Evolutionary conservation across 2,329 filamentous ascomycete genomes (phyloP), one percentile per base, ranked within the genome.

Genomic region (Leptographium procerum): DNA sequence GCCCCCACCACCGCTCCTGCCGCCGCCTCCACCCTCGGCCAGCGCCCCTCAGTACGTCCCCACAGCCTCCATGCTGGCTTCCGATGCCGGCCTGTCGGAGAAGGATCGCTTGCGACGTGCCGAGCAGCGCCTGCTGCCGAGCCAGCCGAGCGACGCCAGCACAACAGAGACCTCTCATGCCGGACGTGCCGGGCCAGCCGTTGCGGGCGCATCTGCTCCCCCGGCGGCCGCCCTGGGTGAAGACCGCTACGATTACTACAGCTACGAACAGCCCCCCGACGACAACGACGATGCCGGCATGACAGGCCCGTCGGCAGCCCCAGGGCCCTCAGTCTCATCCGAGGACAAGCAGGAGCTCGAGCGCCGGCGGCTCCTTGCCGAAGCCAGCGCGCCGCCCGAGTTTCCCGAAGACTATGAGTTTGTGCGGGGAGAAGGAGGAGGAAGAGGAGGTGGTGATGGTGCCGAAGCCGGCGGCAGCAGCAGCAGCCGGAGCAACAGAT

Each of bases 271-370:
- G 26, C 3, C 24, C 5, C 45, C 26, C 19, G n/a, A 2, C 45
- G 22, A 5, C 22, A 24, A 13, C n/a, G 45, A 28, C 45, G n/a
- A 10, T 9, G 13, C 8, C 22, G 14, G 6, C 45, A 11, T 11
- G 8, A 19, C 22, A 13, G 45, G 6, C 19, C 40, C 19, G n/a
- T 45, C 6, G 40, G 8, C 43, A 4, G 4, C 22, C 8, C 22
- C n/a, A 22, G 2, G n/a, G 16, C 14, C 29, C 24, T 16, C 31
- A 47, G 28, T 14, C 16, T 10, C 48, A 55, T 14, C 71, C 16
- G 88, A 94, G 58, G 91, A 95, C 69, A 94, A 95, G 69, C 84
- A 86, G 64, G 89, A 95, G 68, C 73, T 90, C 8, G 87, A 91
- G 68, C 77, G 84, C 24, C 79, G 75, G 58, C 76, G 85, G 43